These are phyloP conservation scores for Talaromyces sp. DNA, from an alignment of 2,329 filamentous ascomycete genomes.

Conservation along the genomic window DNA sequence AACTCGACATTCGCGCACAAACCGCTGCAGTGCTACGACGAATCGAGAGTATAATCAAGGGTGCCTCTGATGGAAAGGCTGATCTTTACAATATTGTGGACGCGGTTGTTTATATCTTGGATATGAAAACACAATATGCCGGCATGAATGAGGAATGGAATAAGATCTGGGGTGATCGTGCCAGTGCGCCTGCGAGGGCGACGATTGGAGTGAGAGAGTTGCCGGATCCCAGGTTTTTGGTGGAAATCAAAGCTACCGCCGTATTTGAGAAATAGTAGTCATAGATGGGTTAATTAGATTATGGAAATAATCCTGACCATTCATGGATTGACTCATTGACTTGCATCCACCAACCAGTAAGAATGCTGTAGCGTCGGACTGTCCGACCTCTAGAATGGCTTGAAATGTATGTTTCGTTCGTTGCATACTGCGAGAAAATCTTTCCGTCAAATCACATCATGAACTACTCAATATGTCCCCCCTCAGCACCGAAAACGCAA, in stretches of 20 bases:
- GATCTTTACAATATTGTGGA: conserved; percentile 40
- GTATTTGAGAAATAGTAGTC: conserved; percentile 5
- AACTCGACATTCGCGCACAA: conserved; percentile 36
- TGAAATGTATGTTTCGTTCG: neutral
- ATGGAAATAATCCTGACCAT: neutral
- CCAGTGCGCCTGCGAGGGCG: conserved; percentile 33
- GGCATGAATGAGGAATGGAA: conserved; percentile 50
- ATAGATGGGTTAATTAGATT: neutral
- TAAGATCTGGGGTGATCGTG: conserved; percentile 39
- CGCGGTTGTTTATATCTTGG: conserved; percentile 40
- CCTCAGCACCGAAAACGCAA: conserved; percentile 22
- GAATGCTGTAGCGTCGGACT: neutral
- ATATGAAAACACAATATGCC: conserved; percentile 43
- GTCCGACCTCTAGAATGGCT: neutral
- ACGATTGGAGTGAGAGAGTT: conserved; percentile 16
- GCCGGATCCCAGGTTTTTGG: conserved; percentile 8
- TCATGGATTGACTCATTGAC: neutral
- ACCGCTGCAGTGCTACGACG: conserved; percentile 39
- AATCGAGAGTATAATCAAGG: conserved; percentile 39
- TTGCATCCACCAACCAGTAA: neutral
- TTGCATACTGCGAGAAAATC: neutral
- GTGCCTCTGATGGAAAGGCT: conserved; percentile 35
- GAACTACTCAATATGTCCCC: conserved; percentile 1
- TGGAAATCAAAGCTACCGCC: conserved; percentile 10
- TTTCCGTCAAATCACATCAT: neutral